phyloP scores from a whole-genome alignment of 257 asterid genomes.

The Rehmannia glutinosa region DNA sequence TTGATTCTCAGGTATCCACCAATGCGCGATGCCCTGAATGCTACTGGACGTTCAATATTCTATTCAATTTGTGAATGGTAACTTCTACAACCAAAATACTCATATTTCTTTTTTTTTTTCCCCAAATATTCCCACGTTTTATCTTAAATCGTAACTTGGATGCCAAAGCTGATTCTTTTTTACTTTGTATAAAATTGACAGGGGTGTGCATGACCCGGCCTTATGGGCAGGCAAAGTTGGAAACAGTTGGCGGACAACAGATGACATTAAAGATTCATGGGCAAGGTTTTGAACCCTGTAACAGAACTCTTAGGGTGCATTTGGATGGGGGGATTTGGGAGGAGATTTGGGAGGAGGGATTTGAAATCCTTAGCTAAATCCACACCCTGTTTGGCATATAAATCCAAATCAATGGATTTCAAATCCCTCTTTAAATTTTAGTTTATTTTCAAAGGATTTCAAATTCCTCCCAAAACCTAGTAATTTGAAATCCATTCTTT shows the following conservation, averaged over 20 bases:
- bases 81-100: neutral
- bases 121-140: neutral
- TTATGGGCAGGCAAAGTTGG: slow-evolving; percentile 84
- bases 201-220: slow-evolving; percentile 93
- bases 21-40: slow-evolving; percentile 93
- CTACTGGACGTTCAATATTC: slow-evolving; percentile 69
- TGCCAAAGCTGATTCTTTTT: neutral
- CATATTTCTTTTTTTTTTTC: neutral
- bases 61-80: slow-evolving; percentile 94
- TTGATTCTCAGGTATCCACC: slow-evolving; percentile 85
- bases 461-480: too few relatives aligned
- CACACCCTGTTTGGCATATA: too few relatives aligned
- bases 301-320: too few relatives aligned
- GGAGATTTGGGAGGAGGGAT: too few relatives aligned
- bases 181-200: slow-evolving; percentile 23
- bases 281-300: slow-evolving; percentile 61
- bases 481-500: too few relatives aligned
- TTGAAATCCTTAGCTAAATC: too few relatives aligned
- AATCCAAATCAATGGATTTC: too few relatives aligned
- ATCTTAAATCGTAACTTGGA: neutral
- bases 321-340: too few relatives aligned
- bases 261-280: slow-evolving; percentile 91
- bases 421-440: too few relatives aligned
- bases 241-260: slow-evolving; percentile 94
- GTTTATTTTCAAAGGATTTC: too few relatives aligned